A percentile compares a stretch with the other conserved stretches of the same genome.
These are phyloP conservation scores for Cryomyces antarcticus DNA, from an alignment of 495 filamentous ascomycete genomes.

Conservation along the genomic window DNA sequence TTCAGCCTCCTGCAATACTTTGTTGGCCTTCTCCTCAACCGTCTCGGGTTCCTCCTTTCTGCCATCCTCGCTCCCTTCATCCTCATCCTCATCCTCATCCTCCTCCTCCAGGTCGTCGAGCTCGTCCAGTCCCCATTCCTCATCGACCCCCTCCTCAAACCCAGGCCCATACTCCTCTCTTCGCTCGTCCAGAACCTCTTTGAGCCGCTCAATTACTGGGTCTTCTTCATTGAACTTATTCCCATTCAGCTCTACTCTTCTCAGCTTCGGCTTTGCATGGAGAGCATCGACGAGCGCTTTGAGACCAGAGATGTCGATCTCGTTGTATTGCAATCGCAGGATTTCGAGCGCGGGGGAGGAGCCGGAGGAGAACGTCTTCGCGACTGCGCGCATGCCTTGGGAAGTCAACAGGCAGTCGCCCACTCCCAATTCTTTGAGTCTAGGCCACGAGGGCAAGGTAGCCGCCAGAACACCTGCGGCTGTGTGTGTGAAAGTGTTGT, in stretches of 20 bases:
- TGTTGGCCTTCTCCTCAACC: constrained; percentile 38
- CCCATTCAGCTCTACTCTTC: constrained; percentile 81
- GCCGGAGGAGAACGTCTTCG: constrained; percentile 48
- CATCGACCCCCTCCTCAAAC: constrained; percentile 32
- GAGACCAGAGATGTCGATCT: constrained; percentile 57
- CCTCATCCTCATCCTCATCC: constrained; percentile 45
- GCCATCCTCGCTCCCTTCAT: constrained; percentile 29
- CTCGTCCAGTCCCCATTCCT: constrained; percentile 66
- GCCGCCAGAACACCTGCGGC: constrained; percentile 62
- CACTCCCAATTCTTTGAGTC: constrained; percentile 65
- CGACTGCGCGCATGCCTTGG: constrained; percentile 59
- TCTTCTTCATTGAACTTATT: constrained; percentile 90
- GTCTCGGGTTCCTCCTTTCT: constrained; percentile 35
- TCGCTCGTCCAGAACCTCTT: constrained; percentile 29
- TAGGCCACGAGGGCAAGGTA: constrained; percentile 52
- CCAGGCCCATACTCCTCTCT: constrained; percentile 41
- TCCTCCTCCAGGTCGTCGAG: constrained; percentile 64
- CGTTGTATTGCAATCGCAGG: constrained; percentile 81
- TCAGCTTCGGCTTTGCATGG: constrained; percentile 44
- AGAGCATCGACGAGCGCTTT: constrained; percentile 45
- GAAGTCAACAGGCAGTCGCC: constrained; percentile 69
- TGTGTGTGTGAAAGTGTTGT: constrained; percentile 80
- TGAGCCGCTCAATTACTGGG: constrained; percentile 30
- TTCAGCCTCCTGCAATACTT: constrained; percentile 46
- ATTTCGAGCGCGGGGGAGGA: constrained; percentile 59